Base-by-base conservation (phyloP, 2,329 filamentous ascomycete genomes). In the Fusarium sp. region DNA sequence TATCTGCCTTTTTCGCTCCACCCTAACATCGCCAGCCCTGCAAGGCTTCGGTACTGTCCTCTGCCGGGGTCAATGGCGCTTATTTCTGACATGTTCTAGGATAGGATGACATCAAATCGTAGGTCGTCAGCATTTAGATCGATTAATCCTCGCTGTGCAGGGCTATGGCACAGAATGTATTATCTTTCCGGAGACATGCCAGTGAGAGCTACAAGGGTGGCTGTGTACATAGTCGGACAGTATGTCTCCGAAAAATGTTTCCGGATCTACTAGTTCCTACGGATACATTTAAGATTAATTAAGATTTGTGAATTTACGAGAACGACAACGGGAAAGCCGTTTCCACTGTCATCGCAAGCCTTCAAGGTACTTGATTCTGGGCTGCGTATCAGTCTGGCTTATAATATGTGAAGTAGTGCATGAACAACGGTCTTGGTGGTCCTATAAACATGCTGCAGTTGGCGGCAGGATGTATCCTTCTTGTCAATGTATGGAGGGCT, bases 111-210 rank as follows among this genome's bases (percentile, higher is more conserved):
- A 19, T 19, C 15, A 52, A 24, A 24, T 17, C 17, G 38, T 21
- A 45, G 21, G n/a, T 10, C 49, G 61, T 64, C 59, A 64, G 59
- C 51, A 58, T 62, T 63, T 57, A 63, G 60, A 52, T 14, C 15
- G 15, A 31, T 31, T 31, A 10, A 31, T 31, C 28, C 28, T 31
- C 28, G 11, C 24, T 10, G 17, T 9, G 5, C 15, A 47, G 19
- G 33, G 6, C 28, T 51, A 39, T 11, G 33, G 53, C 44, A 24
- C 38, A 24, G 10, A 39, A 31, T 4, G 17, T 22, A 51, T 15
- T 31, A 11, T 31, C 15, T 8, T 36, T 36, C 4, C 34, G 17
- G 31, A 31, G n/a, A 50, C 49, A 38, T 39, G 15, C 33, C 26
- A 28, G 34, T 17, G 34, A 36, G n/a, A 56, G 28, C 28, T 19